Evolutionary conservation across 2,329 filamentous ascomycete species (phyloP), one percentile per base, ranked within the genome.

Genomic region (Trichoderma afroharzianum): DNA sequence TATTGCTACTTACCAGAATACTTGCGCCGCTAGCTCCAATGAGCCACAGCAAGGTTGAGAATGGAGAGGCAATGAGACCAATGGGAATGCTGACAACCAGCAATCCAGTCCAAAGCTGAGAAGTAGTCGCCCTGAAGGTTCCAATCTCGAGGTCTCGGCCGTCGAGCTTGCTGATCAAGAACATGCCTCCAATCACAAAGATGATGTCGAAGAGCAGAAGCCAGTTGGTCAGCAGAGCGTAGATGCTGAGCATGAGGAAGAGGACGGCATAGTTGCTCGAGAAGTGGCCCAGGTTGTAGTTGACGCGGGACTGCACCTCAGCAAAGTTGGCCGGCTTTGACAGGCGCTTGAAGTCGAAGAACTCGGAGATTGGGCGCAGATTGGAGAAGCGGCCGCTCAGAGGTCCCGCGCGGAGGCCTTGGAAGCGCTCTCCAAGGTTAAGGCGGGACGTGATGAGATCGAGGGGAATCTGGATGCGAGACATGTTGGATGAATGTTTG

Each of bases 281-380:
- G 87, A 97, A 99, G 86, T 98, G 92, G 81, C 92, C 90, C 75
- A 99, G 85, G 83, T 99, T 99, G 91, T 98, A 98, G 87, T 97
- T 97, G 85, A 97, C 91, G 75, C 95, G 91, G 77, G 92, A 94
- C 83, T 98, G 95, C 75, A 94, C 90, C 82, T 98, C 95, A 75
- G 85, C 86, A 78, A 98, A 98, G 85, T 97, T 97, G 80, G 89
- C 89, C 32, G 96, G 96, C 86, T 98, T 99, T 76, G 94, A 97
- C 71, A 99, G 79, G 76, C 95, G 94, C 90, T 98, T 98, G 84
- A 98, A 83, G 83, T 98, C 95, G 82, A 98, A 88, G 84, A 99
- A 99, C 84, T 99, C 96, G 81, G 91, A 91, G 77, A 98, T 83
- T 73, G 96, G 95, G 73, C 91, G 92, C 79, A 99, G 88, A 84